Percentiles rank a stretch among this genome's conserved stretches.
These are phyloP conservation scores for Xylaria flabelliformis DNA, from an alignment of 495 filamentous ascomycete species.

Conservation along the genomic window DNA sequence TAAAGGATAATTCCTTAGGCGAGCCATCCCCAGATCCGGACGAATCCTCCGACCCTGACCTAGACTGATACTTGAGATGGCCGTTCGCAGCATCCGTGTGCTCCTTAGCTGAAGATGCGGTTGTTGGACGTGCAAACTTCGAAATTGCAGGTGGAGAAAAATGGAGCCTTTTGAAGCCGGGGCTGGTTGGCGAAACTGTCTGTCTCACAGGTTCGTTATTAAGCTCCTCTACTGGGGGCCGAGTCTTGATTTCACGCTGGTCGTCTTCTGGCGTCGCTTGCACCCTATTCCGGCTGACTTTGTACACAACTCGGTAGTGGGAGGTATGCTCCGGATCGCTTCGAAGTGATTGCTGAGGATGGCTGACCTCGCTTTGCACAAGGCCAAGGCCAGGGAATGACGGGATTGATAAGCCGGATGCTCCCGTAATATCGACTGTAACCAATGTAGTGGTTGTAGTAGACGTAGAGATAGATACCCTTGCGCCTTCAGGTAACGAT, in stretches of 20 bases:
- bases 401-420: conserved; percentile 62
- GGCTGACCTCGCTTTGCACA: conserved; percentile 57
- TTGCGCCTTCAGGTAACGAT: conserved; percentile 54
- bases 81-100: conserved; percentile 19
- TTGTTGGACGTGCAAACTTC: conserved; percentile 33
- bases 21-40: conserved; percentile 23
- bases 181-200: conserved; percentile 24
- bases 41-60: conserved; percentile 15
- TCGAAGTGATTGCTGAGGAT: conserved; percentile 22
- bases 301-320: conserved; percentile 52
- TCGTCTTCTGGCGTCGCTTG: conserved; percentile 27
- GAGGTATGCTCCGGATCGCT: conserved; percentile 27
- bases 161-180: conserved; percentile 22
- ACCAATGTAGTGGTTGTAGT: conserved; percentile 71
- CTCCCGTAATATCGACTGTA: conserved; percentile 73
- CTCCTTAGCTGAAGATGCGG: conserved; percentile 30
- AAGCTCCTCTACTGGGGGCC: conserved; percentile 42
- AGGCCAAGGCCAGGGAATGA: conserved; percentile 72
- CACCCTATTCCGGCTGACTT: conserved; percentile 47
- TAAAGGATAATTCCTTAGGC: conserved; percentile 26
- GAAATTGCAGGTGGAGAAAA: conserved; percentile 37
- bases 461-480: conserved; percentile 70
- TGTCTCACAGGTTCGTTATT: conserved; percentile 43
- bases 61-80: neutral
- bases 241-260: neutral